These are phyloP conservation scores for Nemania sp. DNA, from an alignment of 2,329 filamentous ascomycete species.

Conservation along the genomic window DNA sequence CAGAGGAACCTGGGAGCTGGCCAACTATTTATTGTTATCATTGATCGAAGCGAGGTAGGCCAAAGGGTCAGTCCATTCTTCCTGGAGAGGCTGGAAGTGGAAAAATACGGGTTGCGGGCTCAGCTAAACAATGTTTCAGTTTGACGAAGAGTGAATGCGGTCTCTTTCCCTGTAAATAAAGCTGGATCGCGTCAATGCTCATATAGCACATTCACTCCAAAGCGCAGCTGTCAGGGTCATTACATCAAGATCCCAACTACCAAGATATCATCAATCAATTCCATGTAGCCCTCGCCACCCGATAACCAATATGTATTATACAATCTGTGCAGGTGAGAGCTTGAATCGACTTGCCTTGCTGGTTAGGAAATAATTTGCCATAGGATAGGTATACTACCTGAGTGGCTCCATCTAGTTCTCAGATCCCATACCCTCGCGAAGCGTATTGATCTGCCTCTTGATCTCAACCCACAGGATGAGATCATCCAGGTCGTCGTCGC, in stretches of 20 bases:
- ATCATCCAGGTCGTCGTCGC: conserved; percentile 50
- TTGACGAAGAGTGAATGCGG: neutral
- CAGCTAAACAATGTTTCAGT: neutral
- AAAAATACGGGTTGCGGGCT: neutral
- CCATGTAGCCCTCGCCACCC: neutral
- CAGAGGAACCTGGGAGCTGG: too few species aligned
- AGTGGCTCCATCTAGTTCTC: conserved; percentile 20
- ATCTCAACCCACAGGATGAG: conserved; percentile 64
- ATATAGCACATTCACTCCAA: too few species aligned
- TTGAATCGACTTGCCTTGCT: neutral
- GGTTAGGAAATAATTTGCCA: neutral
- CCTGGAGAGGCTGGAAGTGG: neutral
- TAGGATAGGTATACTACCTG: neutral
- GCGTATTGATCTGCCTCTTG: conserved; percentile 64
- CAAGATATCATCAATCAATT: too few species aligned
- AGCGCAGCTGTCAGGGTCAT: too few species aligned
- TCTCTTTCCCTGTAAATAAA: too few species aligned
- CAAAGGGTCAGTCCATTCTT: neutral
- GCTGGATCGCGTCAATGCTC: too few species aligned
- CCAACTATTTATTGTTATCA: neutral
- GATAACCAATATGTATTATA: neutral
- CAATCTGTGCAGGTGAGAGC: neutral
- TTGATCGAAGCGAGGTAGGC: neutral
- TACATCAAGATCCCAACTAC: too few species aligned
- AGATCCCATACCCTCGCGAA: conserved; percentile 63